Evolutionary conservation across 805 yeast species (phyloP).

Genomic region (Maudiozyma saulgeensis): DNA sequence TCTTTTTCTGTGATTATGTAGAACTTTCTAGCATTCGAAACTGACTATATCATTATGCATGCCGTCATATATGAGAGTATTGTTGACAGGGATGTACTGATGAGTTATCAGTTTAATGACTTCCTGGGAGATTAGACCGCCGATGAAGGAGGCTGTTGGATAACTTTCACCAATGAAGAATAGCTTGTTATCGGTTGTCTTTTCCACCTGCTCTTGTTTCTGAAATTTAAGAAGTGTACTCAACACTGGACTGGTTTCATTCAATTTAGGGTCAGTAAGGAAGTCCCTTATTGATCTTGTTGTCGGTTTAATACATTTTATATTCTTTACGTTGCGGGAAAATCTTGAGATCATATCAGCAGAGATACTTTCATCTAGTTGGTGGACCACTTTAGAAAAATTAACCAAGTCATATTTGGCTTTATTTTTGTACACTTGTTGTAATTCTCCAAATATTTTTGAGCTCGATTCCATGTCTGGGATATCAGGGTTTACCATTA

Average conservation of each 20-base stretch:
- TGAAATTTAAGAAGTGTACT: not conserved
- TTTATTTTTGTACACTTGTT: slow-evolving; percentile 47
- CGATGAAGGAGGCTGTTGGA: slow-evolving; percentile 42
- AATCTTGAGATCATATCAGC: not conserved
- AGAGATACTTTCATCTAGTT: not conserved
- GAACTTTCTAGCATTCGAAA: not conserved
- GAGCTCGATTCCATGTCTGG: slow-evolving; percentile 90
- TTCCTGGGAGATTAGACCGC: slow-evolving; percentile 85
- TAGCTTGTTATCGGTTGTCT: not conserved
- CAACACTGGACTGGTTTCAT: not conserved
- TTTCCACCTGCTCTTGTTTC: not conserved
- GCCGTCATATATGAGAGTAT: slow-evolving; percentile 17
- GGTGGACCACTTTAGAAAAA: slow-evolving; percentile 27
- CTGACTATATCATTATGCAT: not conserved
- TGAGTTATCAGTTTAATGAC: slow-evolving; percentile 62
- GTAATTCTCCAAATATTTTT: slow-evolving; percentile 46
- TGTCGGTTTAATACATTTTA: slow-evolving; percentile 32
- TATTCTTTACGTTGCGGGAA: slow-evolving; percentile 23
- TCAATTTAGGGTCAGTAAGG: not conserved
- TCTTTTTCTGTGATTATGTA: not conserved
- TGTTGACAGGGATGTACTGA: slow-evolving; percentile 74
- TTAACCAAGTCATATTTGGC: slow-evolving; percentile 41
- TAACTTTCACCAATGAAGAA: slow-evolving; percentile 29
- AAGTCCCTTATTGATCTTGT: not conserved
- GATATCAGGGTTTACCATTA: slow-evolving; percentile 62